Evolutionary conservation across 345 rosid genomes (phyloP).

Genomic region (Salix udensis): DNA sequence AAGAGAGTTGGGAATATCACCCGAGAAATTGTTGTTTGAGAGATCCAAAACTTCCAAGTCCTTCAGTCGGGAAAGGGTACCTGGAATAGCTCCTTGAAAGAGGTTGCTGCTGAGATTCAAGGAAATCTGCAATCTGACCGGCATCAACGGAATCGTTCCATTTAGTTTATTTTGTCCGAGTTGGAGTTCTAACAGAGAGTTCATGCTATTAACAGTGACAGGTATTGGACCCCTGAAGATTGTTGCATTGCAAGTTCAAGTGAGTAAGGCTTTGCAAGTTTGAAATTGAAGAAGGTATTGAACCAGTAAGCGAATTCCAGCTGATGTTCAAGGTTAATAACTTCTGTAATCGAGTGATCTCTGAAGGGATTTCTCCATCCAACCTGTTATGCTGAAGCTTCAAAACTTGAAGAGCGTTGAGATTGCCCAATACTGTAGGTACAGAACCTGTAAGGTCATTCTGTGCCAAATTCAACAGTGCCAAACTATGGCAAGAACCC

Average conservation of each 20-base stretch:
- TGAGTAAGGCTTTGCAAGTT: conserved; percentile 30
- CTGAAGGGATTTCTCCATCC: conserved; percentile 47
- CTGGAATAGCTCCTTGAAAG: conserved; percentile 52
- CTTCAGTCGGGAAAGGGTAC: conserved; percentile 23
- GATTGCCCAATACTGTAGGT: conserved; percentile 40
- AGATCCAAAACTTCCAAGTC: conserved; percentile 74
- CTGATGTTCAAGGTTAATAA: conserved; percentile 48
- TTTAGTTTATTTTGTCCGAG: conserved; percentile 57
- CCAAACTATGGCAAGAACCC: conserved; percentile 41
- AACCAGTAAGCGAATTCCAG: conserved; percentile 54
- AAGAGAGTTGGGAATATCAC: conserved; percentile 41
- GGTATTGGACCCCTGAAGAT: conserved; percentile 66
- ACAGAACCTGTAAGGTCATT: conserved; percentile 45
- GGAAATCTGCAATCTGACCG: conserved; percentile 52
- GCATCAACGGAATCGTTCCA: conserved; percentile 61
- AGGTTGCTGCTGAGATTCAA: conserved; percentile 70
- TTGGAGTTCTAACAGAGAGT: conserved; percentile 53
- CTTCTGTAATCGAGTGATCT: conserved; percentile 20
- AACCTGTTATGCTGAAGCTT: conserved; percentile 50
- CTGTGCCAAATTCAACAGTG: conserved; percentile 53
- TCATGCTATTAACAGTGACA: conserved; percentile 24
- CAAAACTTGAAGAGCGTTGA: conserved; percentile 49
- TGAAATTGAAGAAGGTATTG: conserved; percentile 53
- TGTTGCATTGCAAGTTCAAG: conserved; percentile 55
- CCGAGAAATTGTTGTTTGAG: conserved; percentile 55